phyloP scores from a whole-genome alignment of 2,329 filamentous ascomycete species.

The Venturia aucupariae region DNA sequence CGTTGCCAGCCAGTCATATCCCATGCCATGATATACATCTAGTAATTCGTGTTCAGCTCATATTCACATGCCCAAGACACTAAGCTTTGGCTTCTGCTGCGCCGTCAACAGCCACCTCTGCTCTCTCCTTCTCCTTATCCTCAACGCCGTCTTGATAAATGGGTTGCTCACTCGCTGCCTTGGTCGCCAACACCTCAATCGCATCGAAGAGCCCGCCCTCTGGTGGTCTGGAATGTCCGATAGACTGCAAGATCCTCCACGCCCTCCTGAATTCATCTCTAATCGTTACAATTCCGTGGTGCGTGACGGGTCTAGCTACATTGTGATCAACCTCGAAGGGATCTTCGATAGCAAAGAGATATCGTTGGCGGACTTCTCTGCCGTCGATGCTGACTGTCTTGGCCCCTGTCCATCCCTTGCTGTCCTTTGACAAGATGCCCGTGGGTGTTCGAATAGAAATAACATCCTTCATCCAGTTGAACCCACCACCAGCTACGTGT shows the following conservation, averaged over 20 bases:
- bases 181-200: conserved; percentile 18
- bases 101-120: not conserved
- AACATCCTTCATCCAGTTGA: conserved; percentile 74
- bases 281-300: conserved; percentile 71
- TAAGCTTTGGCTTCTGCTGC: not conserved
- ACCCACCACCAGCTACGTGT: conserved; percentile 35
- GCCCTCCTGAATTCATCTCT: conserved; percentile 77
- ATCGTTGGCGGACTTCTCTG: conserved; percentile 65
- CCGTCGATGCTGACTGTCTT: conserved; percentile 51
- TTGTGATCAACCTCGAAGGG: conserved; percentile 86
- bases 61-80: not conserved
- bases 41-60: not conserved
- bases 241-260: conserved; percentile 55
- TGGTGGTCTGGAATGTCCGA: conserved; percentile 22
- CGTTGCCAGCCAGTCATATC: not conserved
- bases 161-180: not conserved
- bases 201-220: conserved; percentile 30
- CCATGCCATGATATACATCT: not conserved
- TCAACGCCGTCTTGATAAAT: not conserved
- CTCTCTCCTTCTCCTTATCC: not conserved
- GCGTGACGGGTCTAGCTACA: conserved; percentile 76
- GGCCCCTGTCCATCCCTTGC: conserved; percentile 81
- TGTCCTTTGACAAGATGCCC: conserved; percentile 62
- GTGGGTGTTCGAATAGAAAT: conserved; percentile 60
- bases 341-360: conserved; percentile 83